These are phyloP conservation scores for Neonectria ditissima DNA, from an alignment of 2,329 filamentous ascomycete genomes.

Conservation along the genomic window DNA sequence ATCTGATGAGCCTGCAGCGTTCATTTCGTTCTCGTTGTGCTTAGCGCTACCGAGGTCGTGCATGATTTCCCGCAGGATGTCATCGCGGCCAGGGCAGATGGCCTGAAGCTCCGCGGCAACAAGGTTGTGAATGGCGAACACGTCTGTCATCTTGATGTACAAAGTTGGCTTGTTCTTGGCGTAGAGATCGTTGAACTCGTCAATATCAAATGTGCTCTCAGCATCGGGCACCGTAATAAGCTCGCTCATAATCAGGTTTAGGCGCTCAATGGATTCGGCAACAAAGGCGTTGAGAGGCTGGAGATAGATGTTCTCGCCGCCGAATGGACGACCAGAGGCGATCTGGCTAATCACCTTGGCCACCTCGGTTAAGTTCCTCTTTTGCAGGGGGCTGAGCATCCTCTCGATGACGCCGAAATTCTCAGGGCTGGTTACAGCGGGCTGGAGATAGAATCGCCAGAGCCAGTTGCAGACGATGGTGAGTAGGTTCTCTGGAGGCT, in stretches of 20 bases:
- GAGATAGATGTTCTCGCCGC: conserved; percentile 93
- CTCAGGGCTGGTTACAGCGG: conserved; percentile 89
- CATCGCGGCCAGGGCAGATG: conserved; percentile 85
- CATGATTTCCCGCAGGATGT: conserved; percentile 90
- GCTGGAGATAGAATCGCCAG: conserved; percentile 94
- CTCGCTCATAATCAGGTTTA: conserved; percentile 79
- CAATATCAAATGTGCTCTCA: conserved; percentile 95
- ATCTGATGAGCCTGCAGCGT: conserved; percentile 85
- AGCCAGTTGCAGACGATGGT: conserved; percentile 91
- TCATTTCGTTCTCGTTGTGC: conserved; percentile 94
- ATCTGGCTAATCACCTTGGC: conserved; percentile 92
- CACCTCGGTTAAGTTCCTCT: conserved; percentile 90
- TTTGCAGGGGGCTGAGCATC: conserved; percentile 88
- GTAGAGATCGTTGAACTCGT: conserved; percentile 98
- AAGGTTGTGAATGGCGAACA: conserved; percentile 94
- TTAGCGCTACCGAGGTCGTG: conserved; percentile 96
- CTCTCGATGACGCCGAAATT: conserved; percentile 94
- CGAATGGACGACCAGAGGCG: conserved; percentile 88
- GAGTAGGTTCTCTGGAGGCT: conserved; percentile 80
- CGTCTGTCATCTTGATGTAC: conserved; percentile 99
- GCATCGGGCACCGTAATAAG: conserved; percentile 87
- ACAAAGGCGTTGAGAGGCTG: conserved; percentile 95
- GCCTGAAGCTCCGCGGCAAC: conserved; percentile 81
- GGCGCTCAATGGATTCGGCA: conserved; percentile 82
- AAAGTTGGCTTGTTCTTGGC: conserved; percentile 95